Base-by-base conservation (phyloP, 345 rosid species). In the Murraya koenigii region DNA sequence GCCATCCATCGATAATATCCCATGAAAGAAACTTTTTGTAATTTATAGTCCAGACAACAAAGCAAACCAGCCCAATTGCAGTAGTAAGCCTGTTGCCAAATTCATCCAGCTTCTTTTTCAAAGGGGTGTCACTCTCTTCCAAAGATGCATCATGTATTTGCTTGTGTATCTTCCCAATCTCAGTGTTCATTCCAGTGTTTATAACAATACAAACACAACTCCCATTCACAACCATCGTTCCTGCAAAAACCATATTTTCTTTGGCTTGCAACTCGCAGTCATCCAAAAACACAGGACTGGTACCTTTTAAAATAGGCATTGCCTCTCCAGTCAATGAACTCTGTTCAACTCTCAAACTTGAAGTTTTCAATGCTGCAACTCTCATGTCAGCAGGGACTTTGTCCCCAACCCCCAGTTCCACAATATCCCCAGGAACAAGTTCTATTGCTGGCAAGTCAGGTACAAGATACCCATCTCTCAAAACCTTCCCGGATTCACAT, bases 351-450 rank as follows among this genome's bases (percentile, higher is more conserved):
- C 98, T 88, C 79, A 93, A 81, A 52, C 97, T 95, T 0, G 95
- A 87, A 33, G 97, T 92, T 82, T 88, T 93, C 81, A 95, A 77
- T 68, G 79, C 60, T 2, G 88, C 82, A 68, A 95, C 84, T 79
- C 98, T 80, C 97, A 95, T 93, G 69, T 93, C 98, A 22, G 98
- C 98, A 23, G 98, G 98, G 81, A 88, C 94, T 82, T 90, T 92
- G 75, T 93, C 97, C 33, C 98, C 98, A 9, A 90, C 98, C 56
- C 87, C 81, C 75, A 93, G 80, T 80, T 95, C 97, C 66, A 90
- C 98, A 61, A 95, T 82, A 75, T 93, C 97, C 32, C 98, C 98
- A 0, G 94, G 97, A 73, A 93, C 98, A 79, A 93, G 93, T 82
- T 90, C 97, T 79, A 89, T 78, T 0, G 98, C 97, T n/a, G 98